Evolutionary conservation across 441 rosid species (phyloP).

Genomic region (Eruca vesicaria): DNA sequence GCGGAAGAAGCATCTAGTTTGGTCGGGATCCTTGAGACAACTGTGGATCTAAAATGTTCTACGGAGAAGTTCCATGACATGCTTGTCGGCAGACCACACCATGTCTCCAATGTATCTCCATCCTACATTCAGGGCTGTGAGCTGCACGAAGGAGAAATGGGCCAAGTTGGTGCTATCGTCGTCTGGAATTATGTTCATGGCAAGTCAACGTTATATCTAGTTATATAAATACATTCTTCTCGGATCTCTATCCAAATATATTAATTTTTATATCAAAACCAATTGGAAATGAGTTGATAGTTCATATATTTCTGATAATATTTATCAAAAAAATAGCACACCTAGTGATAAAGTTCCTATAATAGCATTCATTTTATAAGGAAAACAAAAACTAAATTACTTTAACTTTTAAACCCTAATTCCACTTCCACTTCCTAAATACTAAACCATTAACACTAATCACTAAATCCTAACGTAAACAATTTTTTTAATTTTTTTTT

Average conservation of each 20-base stretch:
- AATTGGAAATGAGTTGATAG: no score
- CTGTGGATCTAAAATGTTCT: conserved; percentile 25
- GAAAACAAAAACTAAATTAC: no score
- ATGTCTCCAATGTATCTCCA: conserved; percentile 16
- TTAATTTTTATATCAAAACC: background rate
- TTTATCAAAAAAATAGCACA: no score
- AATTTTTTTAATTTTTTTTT: no score
- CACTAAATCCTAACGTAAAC: no score
- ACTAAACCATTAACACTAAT: no score
- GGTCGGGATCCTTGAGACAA: conserved; percentile 28
- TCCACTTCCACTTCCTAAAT: no score
- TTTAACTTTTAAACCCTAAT: no score
- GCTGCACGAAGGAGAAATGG: conserved; percentile 31
- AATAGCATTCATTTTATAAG: no score
- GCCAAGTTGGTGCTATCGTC: conserved; percentile 19
- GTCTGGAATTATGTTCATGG: conserved; percentile 23
- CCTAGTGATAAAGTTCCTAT: no score
- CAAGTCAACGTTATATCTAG: background rate
- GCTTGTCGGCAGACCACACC: background rate
- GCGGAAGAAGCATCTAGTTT: conserved; percentile 19
- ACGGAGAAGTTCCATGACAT: conserved; percentile 21
- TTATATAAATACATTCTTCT: background rate
- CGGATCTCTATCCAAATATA: background rate
- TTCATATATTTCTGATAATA: no score
- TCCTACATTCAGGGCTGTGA: conserved; percentile 4